These are phyloP conservation scores for Alternaria ethzedia DNA, from an alignment of 2,329 filamentous ascomycete species.

Conservation along the genomic window DNA sequence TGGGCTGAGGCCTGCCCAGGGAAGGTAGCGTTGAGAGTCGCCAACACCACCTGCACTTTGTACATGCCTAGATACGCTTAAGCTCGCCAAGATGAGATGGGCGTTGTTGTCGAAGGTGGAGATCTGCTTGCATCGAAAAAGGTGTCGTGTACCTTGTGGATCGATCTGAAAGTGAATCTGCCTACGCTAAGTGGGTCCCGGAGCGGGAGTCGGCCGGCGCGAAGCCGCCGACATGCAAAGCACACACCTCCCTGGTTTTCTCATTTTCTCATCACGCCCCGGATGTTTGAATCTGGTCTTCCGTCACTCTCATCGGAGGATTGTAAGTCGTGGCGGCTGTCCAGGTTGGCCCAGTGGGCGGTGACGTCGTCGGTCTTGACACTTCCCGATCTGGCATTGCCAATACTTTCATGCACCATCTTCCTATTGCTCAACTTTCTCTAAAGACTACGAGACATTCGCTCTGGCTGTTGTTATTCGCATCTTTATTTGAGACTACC, in stretches of 20 bases:
- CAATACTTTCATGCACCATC: background rate
- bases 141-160: background rate
- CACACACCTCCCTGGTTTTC: background rate
- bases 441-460: background rate
- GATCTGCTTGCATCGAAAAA: background rate
- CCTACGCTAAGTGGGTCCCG: background rate
- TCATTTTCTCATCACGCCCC: background rate
- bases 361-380: background rate
- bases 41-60: background rate
- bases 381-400: background rate
- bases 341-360: background rate
- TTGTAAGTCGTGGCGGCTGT: background rate
- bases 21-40: background rate
- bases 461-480: background rate
- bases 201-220: background rate
- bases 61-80: background rate
- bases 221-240: background rate
- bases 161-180: background rate
- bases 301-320: background rate
- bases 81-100: background rate
- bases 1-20: background rate
- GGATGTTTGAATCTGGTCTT: background rate
- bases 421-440: background rate
- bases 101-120: background rate
- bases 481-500: background rate